Base-by-base conservation (phyloP, 176 grass and related monocot species). In the Zoysia japonica region DNA sequence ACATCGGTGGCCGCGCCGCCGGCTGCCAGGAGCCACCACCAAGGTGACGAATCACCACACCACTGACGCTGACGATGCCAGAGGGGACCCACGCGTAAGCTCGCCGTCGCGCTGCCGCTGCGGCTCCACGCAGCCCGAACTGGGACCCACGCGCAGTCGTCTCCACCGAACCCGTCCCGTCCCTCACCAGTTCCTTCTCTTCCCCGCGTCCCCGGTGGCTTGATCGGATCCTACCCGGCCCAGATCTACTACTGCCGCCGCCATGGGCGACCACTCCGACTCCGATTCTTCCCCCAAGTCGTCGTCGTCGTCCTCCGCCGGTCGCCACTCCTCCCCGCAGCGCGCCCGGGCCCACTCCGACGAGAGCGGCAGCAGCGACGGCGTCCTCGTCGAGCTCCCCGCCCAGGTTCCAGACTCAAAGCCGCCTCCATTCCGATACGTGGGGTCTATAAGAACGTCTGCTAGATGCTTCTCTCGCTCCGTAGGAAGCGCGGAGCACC, bases 321-420 rank as follows among this genome's bases (percentile, higher is more conserved):
- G 86, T 16, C 66, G 44, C 88, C 56, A 49, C 5, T 64, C 77
- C 41, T 88, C 92, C 2, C 85, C 86, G 65, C 83, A 68, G 71
- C 80, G 83, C 49, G 68, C 47, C 74, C 86, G 75, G 67, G 85
- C 83, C 39, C 89, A 90, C 60, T 94, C 89, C 13, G 94, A 97
- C 47, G 94, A 97, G 83, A 82, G 92, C 48, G 88, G 89, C 53
- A 98, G 92, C 87, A 98, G 96, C 84, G 96, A 98, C 48, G 96
- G 96, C 40, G 96, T 98, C 73, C 92, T 98, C 47, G 96, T 98
- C 46, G 92, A 98, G 74, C 92, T 98, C 71, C 92, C 95, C 41
- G 84, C 89, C 12, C 90, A 90, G 77, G 85, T 88, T 71, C 65
- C 37, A 7, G 57, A 41, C 41, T 46, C 51, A 11, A 67, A 50